phyloP scores from a whole-genome alignment of 768 basidiomycete genomes.

The Tulasnella sp. region DNA sequence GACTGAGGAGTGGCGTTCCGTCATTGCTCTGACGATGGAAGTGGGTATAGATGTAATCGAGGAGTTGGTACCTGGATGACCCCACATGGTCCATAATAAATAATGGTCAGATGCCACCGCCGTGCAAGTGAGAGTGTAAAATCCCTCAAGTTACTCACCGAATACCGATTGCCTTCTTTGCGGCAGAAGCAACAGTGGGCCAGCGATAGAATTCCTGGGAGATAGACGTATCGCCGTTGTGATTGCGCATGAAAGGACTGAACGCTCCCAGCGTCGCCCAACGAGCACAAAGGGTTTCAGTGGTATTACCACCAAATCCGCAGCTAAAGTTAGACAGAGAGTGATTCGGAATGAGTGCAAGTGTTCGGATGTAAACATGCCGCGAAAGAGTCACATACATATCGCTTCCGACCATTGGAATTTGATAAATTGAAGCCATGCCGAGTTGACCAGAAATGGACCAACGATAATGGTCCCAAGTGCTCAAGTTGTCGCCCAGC shows the following conservation, averaged over 20 bases:
- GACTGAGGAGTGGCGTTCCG: slow-evolving; percentile 55
- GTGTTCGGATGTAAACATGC: background rate
- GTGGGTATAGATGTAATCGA: slow-evolving; percentile 63
- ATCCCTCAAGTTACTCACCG: slow-evolving; percentile 34
- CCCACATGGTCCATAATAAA: background rate
- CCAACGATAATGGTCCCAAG: slow-evolving; percentile 46
- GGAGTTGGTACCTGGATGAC: slow-evolving; percentile 43
- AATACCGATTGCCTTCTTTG: slow-evolving; percentile 47
- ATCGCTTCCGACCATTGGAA: slow-evolving; percentile 70
- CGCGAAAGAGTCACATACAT: slow-evolving; percentile 43
- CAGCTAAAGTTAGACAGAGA: slow-evolving; percentile 1
- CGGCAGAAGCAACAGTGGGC: slow-evolving; percentile 44
- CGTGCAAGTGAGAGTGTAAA: background rate
- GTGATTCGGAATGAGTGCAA: background rate
- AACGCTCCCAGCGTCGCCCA: slow-evolving; percentile 73
- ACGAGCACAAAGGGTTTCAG: slow-evolving; percentile 56
- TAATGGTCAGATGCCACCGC: background rate
- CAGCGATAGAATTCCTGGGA: slow-evolving; percentile 61
- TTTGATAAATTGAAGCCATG: slow-evolving; percentile 52
- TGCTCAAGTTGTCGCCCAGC: slow-evolving; percentile 55
- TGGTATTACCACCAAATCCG: slow-evolving; percentile 35
- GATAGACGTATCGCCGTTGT: slow-evolving; percentile 40
- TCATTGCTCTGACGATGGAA: slow-evolving; percentile 46
- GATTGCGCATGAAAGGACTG: slow-evolving; percentile 70
- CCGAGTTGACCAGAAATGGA: slow-evolving; percentile 56